phyloP scores from a whole-genome alignment of 2,329 filamentous ascomycete species.

The Colletotrichum lupini region DNA sequence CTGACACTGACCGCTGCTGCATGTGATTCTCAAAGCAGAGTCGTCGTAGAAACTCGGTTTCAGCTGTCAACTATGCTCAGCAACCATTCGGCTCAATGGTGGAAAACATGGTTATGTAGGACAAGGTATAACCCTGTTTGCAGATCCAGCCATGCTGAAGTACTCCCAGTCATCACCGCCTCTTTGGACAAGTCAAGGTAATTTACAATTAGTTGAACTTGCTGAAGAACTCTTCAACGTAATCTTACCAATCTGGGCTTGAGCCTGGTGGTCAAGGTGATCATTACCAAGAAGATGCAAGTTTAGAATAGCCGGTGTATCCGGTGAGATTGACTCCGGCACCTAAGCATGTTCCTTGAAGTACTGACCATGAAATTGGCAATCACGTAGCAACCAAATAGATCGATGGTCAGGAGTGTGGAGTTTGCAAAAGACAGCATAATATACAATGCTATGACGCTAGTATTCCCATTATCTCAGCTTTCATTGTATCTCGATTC shows the following conservation, averaged over 20 bases:
- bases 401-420: too few species aligned
- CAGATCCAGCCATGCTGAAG: background rate
- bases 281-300: background rate
- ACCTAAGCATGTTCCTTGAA: too few species aligned
- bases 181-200: background rate
- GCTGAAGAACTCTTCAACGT: background rate
- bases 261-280: background rate
- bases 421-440: too few species aligned
- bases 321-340: too few species aligned
- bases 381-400: too few species aligned
- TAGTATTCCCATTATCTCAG: too few species aligned
- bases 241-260: background rate
- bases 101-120: background rate
- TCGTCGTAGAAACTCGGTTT: background rate
- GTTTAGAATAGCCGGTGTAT: too few species aligned
- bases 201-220: background rate
- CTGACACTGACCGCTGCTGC: background rate
- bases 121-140: background rate
- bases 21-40: background rate
- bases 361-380: too few species aligned
- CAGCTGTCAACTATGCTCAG: background rate
- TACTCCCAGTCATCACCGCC: background rate
- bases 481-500: too few species aligned
- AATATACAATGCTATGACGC: too few species aligned
- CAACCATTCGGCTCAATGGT: too few species aligned